Conservation (phyloP, 345 rosid genomes). For the Eutrema heterophyllum region DNA sequence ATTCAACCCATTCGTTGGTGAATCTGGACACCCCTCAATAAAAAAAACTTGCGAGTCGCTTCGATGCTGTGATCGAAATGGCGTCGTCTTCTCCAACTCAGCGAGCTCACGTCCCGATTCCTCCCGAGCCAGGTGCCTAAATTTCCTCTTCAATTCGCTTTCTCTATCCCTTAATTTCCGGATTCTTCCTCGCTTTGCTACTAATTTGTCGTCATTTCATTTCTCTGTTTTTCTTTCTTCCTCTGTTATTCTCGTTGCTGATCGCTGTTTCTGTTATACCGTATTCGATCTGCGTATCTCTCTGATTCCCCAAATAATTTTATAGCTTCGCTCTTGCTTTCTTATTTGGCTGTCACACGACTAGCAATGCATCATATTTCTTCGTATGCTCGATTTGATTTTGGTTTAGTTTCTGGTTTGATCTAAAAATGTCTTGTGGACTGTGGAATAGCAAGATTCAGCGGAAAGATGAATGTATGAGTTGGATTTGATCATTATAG, state of each 20-base stretch:
- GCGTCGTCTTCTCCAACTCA: conserved; percentile 56
- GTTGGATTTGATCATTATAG: not conserved
- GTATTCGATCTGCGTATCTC: not conserved
- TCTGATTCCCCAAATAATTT: not conserved
- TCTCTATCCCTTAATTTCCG: not conserved
- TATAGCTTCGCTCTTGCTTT: not conserved
- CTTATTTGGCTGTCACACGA: too few species aligned
- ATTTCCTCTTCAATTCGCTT: not conserved
- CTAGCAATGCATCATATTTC: not conserved
- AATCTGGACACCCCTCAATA: not conserved
- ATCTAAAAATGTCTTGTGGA: not conserved
- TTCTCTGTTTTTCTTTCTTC: not conserved
- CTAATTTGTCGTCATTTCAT: not conserved
- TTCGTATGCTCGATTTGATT: not conserved
- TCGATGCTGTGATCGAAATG: conserved; percentile 30
- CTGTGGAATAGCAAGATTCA: not conserved
- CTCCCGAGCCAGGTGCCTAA: conserved; percentile 39
- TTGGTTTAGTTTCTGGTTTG: not conserved
- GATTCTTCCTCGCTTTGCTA: not conserved
- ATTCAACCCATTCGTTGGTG: not conserved
- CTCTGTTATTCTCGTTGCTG: not conserved
- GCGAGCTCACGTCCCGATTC: conserved; percentile 48
- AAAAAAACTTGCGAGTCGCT: conserved; percentile 6
- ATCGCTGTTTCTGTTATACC: not conserved
- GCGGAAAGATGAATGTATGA: not conserved